Evolutionary conservation across 257 asterid genomes (phyloP), one percentile per base, ranked within the genome.

Genomic region (Datura wrightii): DNA sequence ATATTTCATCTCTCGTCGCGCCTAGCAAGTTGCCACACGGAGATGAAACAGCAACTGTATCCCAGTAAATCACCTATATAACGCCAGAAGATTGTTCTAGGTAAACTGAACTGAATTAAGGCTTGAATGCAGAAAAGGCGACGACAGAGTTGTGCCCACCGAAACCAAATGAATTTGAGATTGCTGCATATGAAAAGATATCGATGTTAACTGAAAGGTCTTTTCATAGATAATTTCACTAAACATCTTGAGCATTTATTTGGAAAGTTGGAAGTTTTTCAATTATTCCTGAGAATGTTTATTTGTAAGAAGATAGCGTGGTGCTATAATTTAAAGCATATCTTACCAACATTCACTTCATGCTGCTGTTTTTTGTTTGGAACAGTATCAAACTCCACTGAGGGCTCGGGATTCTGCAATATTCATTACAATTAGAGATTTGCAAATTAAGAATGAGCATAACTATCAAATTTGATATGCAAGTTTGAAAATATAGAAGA

Each of bases 121-220:
- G 93, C 87, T 92, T 91, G 96, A 90, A 92, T 84, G 96, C 97
- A 55, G 97, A 89, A 88, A 94, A 93, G 15, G 87, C 93, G 24
- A 91, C 93, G 10, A 90, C 97, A 11, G 97, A 94, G 89, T 94
- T 94, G 91, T 94, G 98, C 50, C 97, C 97, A 34, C 97, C 97
- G 83, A 92, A 92, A 83, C 98, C 97, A 46, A 92, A 92, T 66
- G 98, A 92, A 78, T 94, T 94, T 37, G 98, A 92, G 83, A 94
- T 94, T 67, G 89, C 98, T 94, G 97, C 92, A 89, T 13, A 44
- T 18, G 70, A 82, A 24, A 70, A 16, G 74, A 24, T 37, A 78
- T 18, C 41, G 58, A 44, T 31, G 65, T 31, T 16, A 36, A 24
- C 31, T 3, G 44, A 85, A 7, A 15, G 69, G 31, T 36, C 31